Conservation (phyloP, 225 moss, liverwort and hornwort genomes). For the Pseudisothecium myosuroides region DNA sequence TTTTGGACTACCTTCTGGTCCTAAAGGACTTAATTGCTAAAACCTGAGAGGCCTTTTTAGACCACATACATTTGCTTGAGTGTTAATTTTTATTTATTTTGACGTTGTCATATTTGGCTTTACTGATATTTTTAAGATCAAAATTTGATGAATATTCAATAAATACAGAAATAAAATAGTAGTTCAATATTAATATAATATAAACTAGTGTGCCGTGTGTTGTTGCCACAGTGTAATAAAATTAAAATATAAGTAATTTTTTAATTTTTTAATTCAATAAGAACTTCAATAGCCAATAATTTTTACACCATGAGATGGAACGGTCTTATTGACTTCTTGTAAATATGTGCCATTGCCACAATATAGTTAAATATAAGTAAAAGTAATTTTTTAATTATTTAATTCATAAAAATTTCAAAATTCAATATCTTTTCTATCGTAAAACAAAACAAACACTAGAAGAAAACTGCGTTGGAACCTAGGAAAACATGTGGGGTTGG, state of each 20-base stretch:
- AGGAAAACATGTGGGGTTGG: too few relatives aligned
- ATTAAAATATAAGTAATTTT: too few relatives aligned
- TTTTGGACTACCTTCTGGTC: neutral
- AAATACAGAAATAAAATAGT: neutral
- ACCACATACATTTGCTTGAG: neutral
- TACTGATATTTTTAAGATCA: neutral
- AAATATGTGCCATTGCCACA: too few relatives aligned
- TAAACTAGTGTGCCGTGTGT: neutral
- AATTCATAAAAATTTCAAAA: too few relatives aligned
- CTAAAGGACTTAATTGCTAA: rapidly evolving
- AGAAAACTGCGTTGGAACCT: too few relatives aligned
- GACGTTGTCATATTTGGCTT: neutral
- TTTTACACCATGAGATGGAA: too few relatives aligned
- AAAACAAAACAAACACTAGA: rapidly evolving
- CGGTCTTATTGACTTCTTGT: too few relatives aligned
- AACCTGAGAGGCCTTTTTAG: rapidly evolving
- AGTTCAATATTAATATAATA: neutral
- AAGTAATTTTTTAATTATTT: too few relatives aligned
- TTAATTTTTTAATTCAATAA: too few relatives aligned
- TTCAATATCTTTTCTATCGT: neutral
- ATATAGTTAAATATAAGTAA: too few relatives aligned
- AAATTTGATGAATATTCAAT: neutral
- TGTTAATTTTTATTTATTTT: neutral
- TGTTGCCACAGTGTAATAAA: neutral
- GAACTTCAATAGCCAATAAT: too few relatives aligned